phyloP scores from a whole-genome alignment of 1,139 yeast species.

The Pichiaceae sp. region DNA sequence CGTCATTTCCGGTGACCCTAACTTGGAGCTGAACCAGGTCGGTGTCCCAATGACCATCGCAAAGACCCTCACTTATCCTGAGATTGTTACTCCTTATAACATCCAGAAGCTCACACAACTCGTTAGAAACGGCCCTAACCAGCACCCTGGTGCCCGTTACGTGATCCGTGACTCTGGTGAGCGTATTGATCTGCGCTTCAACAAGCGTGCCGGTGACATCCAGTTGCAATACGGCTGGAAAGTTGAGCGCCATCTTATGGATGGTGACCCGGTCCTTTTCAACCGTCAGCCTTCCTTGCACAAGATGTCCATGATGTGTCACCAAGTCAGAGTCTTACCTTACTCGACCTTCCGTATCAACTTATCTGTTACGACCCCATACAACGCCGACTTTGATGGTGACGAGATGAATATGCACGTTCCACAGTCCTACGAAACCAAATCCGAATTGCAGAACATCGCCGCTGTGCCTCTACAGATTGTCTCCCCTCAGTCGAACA shows the following conservation, averaged over 20 bases:
- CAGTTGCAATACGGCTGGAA: constrained; percentile 98
- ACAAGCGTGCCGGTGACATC: constrained; percentile 96
- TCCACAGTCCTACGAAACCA: constrained; percentile 96
- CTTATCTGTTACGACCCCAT: constrained; percentile 94
- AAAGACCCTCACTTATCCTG: constrained; percentile 91
- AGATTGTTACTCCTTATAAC: constrained; percentile 94
- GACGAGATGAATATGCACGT: constrained; percentile 99
- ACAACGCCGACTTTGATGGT: constrained; percentile 99
- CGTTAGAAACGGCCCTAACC: constrained; percentile 97
- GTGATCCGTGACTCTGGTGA: constrained; percentile 98
- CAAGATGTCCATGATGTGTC: constrained; percentile 99
- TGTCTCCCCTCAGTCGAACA: constrained; percentile 96
- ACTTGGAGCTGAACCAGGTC: constrained; percentile 92
- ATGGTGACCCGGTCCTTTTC: constrained; percentile 93
- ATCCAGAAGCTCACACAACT: constrained; percentile 86
- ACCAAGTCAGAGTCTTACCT: constrained; percentile 97
- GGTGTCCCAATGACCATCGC: constrained; percentile 98
- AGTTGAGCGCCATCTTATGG: constrained; percentile 97
- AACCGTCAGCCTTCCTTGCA: constrained; percentile 99
- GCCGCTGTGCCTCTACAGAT: constrained; percentile 97
- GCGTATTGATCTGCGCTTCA: constrained; percentile 92
- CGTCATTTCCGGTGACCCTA: constrained; percentile 98
- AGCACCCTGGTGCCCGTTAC: constrained; percentile 98
- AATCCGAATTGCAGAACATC: constrained; percentile 90
- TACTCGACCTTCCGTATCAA: constrained; percentile 95